Conservation (phyloP, 371 early-diverging fungal species). For the Apophysomyces sp. region DNA sequence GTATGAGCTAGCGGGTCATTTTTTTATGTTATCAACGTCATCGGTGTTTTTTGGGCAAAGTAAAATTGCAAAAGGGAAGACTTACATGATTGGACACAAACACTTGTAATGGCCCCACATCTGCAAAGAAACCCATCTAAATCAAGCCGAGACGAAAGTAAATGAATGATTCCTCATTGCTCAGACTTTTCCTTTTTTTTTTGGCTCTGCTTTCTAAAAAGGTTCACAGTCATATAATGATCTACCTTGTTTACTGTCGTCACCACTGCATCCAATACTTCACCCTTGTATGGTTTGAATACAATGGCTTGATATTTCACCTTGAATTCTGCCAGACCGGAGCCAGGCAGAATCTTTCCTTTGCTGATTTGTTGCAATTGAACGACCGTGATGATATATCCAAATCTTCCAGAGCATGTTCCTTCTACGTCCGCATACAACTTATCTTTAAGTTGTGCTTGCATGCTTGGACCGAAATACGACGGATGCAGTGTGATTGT, state of each 20-base stretch:
- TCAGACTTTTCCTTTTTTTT: neutral
- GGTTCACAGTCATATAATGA: neutral
- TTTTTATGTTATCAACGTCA: too few species aligned
- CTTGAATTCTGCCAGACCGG: conserved; percentile 92
- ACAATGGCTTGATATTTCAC: conserved; percentile 97
- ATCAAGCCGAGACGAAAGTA: neutral
- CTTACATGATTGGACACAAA: conserved; percentile 94
- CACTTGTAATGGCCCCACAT: conserved; percentile 95
- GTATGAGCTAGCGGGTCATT: conserved; percentile 71
- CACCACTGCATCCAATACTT: conserved; percentile 96
- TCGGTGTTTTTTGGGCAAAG: too few species aligned
- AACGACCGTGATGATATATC: conserved; percentile 92
- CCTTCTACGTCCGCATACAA: conserved; percentile 95
- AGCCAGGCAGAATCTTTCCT: conserved; percentile 85
- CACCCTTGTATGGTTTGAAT: conserved; percentile 96
- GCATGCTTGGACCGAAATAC: conserved; percentile 86
- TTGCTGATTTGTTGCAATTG: conserved; percentile 74
- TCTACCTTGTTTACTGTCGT: conserved; percentile 91
- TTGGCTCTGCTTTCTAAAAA: neutral
- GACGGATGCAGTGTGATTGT: conserved; percentile 92
- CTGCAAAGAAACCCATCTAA: conserved; percentile 96
- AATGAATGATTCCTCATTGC: neutral
- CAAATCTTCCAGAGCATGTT: conserved; percentile 90
- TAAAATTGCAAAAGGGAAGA: neutral
- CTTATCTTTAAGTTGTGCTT: conserved; percentile 72